These are phyloP conservation scores for Avena insularis DNA, from an alignment of 176 grass and related monocot genomes.

Conservation along the genomic window DNA sequence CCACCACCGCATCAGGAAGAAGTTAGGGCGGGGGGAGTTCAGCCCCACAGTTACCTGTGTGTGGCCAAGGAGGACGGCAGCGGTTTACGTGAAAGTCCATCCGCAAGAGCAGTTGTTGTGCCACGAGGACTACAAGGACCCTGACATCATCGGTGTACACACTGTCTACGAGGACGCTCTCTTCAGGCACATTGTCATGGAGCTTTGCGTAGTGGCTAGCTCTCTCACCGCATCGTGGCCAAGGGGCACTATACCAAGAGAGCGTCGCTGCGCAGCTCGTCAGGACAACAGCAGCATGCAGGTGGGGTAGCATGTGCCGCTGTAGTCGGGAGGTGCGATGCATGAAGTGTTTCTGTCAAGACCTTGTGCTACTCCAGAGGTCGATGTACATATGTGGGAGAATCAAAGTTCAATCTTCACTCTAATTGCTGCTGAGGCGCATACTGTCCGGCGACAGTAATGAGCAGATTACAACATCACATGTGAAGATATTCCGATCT, in stretches of 20 bases:
- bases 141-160: constrained; percentile 73
- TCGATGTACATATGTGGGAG: too few species aligned
- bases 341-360: neutral
- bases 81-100: constrained; percentile 91
- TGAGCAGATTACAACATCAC: too few species aligned
- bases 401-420: too few species aligned
- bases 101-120: constrained; percentile 85
- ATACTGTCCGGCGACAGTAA: too few species aligned
- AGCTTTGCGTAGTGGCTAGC: constrained; percentile 88
- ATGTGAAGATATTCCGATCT: too few species aligned
- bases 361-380: too few species aligned
- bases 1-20: constrained; percentile 44
- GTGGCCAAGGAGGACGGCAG: constrained; percentile 54
- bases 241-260: constrained; percentile 92
- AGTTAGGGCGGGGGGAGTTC: constrained; percentile 79
- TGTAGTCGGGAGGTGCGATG: neutral
- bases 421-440: too few species aligned
- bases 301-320: too few species aligned
- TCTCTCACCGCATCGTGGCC: constrained; percentile 86
- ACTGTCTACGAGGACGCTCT: constrained; percentile 83
- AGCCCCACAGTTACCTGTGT: constrained; percentile 73
- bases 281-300: too few species aligned
- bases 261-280: neutral
- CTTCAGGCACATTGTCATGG: constrained; percentile 94
- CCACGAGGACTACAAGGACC: constrained; percentile 84